Evolutionary conservation across 345 rosid genomes (phyloP).

Genomic region (Draba incana): DNA sequence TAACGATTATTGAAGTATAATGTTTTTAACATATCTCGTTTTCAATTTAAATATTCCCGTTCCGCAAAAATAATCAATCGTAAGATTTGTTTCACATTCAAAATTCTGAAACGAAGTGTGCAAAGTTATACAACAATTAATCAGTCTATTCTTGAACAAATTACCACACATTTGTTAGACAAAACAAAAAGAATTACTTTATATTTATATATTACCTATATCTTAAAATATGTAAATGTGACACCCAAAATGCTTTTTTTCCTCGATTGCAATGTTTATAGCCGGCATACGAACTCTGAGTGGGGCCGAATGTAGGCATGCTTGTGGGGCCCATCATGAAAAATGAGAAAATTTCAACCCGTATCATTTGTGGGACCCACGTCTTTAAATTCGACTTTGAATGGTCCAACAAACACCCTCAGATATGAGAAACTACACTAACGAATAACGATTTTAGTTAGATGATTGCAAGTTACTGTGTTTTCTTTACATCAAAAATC

Average conservation of each 20-base stretch:
- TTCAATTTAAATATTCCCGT: not conserved
- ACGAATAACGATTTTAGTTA: not conserved
- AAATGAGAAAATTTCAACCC: constrained; percentile 31
- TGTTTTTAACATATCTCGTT: no score
- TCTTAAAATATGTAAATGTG: no score
- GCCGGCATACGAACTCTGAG: constrained; percentile 37
- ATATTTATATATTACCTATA: no score
- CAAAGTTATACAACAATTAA: no score
- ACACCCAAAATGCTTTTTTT: not conserved
- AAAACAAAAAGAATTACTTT: no score
- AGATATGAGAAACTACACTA: not conserved
- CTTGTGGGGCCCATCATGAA: constrained; percentile 29
- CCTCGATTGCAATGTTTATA: constrained; percentile 16
- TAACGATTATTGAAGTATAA: not conserved
- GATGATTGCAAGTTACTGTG: constrained; percentile 1
- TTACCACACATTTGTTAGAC: no score
- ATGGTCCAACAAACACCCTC: constrained; percentile 24
- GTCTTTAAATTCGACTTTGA: constrained; percentile 30
- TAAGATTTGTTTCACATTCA: not conserved
- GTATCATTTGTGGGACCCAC: constrained; percentile 23
- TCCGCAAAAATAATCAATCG: not conserved
- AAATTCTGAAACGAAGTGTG: no score
- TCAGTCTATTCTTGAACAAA: no score
- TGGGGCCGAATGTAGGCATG: constrained; percentile 40
- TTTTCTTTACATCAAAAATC: not conserved